Evolutionary conservation across 192 early-diverging fungal genomes (phyloP).

Genomic region (Spinellus fusiger): DNA sequence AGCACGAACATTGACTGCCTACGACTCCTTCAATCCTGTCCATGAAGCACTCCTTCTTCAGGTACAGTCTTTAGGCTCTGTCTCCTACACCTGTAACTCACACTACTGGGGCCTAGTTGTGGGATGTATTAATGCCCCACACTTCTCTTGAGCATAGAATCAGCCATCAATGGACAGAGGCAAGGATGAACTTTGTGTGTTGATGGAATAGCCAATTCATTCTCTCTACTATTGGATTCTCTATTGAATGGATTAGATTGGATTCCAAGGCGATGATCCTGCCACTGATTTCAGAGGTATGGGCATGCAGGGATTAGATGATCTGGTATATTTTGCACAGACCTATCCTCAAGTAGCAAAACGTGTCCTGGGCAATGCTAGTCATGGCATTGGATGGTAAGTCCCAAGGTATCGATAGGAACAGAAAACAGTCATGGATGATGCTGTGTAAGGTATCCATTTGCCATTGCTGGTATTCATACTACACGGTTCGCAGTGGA

Average conservation of each 20-base stretch:
- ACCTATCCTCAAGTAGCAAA: slow-evolving; percentile 47
- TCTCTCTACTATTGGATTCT: too few species aligned
- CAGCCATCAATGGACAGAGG: slow-evolving; percentile 58
- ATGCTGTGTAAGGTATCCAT: slow-evolving; percentile 71
- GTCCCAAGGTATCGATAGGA: too few species aligned
- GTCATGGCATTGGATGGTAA: too few species aligned
- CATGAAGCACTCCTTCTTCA: too few species aligned
- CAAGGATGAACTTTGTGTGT: background rate
- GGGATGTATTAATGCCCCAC: slow-evolving; percentile 53
- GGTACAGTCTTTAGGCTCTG: too few species aligned
- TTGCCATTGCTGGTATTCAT: slow-evolving; percentile 77
- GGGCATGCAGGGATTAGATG: slow-evolving; percentile 74
- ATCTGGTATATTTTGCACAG: slow-evolving; percentile 60
- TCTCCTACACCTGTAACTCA: background rate
- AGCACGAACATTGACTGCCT: too few species aligned
- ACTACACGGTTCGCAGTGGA: slow-evolving; percentile 62
- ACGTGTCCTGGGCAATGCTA: too few species aligned
- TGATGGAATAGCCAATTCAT: background rate
- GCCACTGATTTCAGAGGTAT: slow-evolving; percentile 85
- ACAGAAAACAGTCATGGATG: slow-evolving; percentile 57
- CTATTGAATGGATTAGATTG: slow-evolving; percentile 55
- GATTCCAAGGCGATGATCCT: slow-evolving; percentile 80
- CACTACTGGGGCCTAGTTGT: slow-evolving; percentile 41
- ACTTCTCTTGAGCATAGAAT: slow-evolving; percentile 39
- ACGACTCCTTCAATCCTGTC: too few species aligned